A percentile compares a stretch with the other conserved stretches of the same genome.
These are phyloP conservation scores for Cucurbitaria berberidis DNA, from an alignment of 2,329 filamentous ascomycete species.

Conservation along the genomic window DNA sequence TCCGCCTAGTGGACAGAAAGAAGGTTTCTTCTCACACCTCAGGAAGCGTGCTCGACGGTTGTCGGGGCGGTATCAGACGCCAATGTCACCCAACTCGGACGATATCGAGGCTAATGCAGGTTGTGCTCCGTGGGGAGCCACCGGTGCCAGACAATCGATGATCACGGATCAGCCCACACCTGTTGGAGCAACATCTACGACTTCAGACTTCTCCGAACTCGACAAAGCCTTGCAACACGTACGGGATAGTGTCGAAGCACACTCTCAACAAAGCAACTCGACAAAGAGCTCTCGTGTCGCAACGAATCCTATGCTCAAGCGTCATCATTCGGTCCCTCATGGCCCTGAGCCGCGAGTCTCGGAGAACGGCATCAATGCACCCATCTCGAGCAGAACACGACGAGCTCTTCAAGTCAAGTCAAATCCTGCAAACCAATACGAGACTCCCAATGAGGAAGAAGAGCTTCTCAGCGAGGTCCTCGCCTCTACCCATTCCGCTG, in stretches of 20 bases:
- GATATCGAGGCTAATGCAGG: conserved; percentile 93
- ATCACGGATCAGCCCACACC: conserved; percentile 65
- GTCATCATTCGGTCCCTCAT: conserved; percentile 56
- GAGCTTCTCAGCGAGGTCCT: conserved; percentile 92
- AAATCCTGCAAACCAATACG: conserved; percentile 82
- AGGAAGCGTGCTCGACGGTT: conserved; percentile 91
- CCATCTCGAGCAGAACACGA: conserved; percentile 80
- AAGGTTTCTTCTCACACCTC: conserved; percentile 97
- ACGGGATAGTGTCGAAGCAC: conserved; percentile 62
- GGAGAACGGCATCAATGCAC: conserved; percentile 60
- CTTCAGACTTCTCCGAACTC: conserved; percentile 63
- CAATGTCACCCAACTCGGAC: conserved; percentile 78
- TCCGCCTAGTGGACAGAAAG: conserved; percentile 80
- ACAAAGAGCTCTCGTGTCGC: conserved; percentile 47
- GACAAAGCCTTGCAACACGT: conserved; percentile 67
- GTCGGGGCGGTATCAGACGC: conserved; percentile 86
- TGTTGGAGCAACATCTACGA: conserved; percentile 54
- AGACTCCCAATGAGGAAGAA: conserved; percentile 95
- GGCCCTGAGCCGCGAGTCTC: conserved; percentile 60
- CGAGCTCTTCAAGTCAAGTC: conserved; percentile 73
- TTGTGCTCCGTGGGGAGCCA: conserved; percentile 81
- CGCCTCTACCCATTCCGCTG: conserved; percentile 75
- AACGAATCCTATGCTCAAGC: conserved; percentile 56
- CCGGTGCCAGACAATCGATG: conserved; percentile 83
- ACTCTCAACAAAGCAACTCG: conserved; percentile 37